phyloP scores from a whole-genome alignment of 1,284 basidiomycete genomes.

The Ceratobasidium sp. region DNA sequence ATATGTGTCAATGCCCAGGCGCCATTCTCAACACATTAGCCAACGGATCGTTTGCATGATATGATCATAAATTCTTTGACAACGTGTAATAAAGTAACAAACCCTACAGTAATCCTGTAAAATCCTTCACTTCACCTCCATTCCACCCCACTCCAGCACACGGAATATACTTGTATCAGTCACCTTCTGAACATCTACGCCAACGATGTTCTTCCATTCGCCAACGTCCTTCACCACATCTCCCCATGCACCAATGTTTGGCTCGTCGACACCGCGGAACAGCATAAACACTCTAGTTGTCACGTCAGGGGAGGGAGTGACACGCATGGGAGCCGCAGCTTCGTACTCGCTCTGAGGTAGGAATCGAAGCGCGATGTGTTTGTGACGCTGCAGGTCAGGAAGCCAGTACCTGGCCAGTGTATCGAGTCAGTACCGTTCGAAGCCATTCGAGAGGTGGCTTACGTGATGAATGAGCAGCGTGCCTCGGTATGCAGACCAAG shows the following conservation, averaged over 20 bases:
- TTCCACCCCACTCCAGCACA: slow-evolving; percentile 54
- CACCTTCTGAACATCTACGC: slow-evolving; percentile 44
- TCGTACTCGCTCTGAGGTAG: slow-evolving; percentile 55
- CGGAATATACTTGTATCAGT: slow-evolving; percentile 47
- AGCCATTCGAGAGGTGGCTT: slow-evolving; percentile 49
- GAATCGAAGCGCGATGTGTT: slow-evolving; percentile 57
- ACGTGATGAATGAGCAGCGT: slow-evolving; percentile 56
- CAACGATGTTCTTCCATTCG: slow-evolving; percentile 46
- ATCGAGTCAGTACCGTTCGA: slow-evolving; percentile 42
- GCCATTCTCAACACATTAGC: no score
- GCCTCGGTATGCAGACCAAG: slow-evolving; percentile 55
- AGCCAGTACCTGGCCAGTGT: slow-evolving; percentile 52
- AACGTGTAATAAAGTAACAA: no score
- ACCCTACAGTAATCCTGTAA: no score
- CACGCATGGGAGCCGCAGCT: slow-evolving; percentile 51
- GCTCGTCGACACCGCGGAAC: slow-evolving; percentile 52
- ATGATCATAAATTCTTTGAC: no score
- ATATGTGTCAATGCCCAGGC: no score
- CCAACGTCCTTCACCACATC: slow-evolving; percentile 40
- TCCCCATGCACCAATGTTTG: slow-evolving; percentile 45
- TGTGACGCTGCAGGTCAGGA: slow-evolving; percentile 50
- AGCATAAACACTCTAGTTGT: slow-evolving; percentile 58
- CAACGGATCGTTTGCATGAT: slow-evolving; percentile 41
- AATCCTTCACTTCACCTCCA: slow-evolving; percentile 47
- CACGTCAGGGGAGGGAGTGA: slow-evolving; percentile 54